Conservation (phyloP, 768 basidiomycete species). For the Tephrocybe sp. region DNA sequence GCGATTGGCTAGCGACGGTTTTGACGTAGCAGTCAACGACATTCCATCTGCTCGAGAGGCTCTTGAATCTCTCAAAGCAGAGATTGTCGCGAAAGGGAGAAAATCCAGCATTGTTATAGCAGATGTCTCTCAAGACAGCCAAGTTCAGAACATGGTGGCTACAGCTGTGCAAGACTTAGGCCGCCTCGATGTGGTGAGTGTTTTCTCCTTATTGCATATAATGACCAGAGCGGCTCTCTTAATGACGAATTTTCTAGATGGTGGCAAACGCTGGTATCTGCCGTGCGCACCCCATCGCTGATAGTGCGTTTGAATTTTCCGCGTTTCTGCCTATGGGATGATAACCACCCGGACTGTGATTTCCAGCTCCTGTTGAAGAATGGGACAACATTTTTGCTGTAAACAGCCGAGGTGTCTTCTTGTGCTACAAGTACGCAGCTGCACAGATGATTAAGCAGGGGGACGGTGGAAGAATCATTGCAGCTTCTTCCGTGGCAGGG, state of each 20-base stretch:
- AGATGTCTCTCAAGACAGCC: slow-evolving; percentile 31
- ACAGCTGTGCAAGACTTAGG: slow-evolving; percentile 18
- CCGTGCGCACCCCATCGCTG: slow-evolving; percentile 16
- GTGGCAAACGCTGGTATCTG: slow-evolving; percentile 35
- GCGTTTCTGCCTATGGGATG: neutral
- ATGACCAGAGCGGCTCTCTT: no score
- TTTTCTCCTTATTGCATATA: neutral
- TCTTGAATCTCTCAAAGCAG: slow-evolving; percentile 6
- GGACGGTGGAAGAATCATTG: slow-evolving; percentile 32
- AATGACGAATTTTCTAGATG: no score
- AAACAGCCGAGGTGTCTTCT: slow-evolving; percentile 29
- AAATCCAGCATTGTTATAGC: slow-evolving; percentile 15
- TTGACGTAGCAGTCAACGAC: slow-evolving; percentile 39
- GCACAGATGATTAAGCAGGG: slow-evolving; percentile 33
- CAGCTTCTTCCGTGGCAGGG: slow-evolving; percentile 31
- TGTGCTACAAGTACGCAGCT: slow-evolving; percentile 33
- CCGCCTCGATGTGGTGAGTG: slow-evolving; percentile 28
- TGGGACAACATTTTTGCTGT: slow-evolving; percentile 26
- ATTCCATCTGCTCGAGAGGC: slow-evolving; percentile 16
- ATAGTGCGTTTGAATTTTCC: slow-evolving; percentile 16
- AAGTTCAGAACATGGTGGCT: slow-evolving; percentile 34
- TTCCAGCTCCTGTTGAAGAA: slow-evolving; percentile 21
- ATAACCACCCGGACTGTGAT: neutral
- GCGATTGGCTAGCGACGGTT: slow-evolving; percentile 39
- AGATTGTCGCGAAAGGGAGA: slow-evolving; percentile 17